Base-by-base conservation (phyloP, 768 basidiomycete species). In the Tephrocybe sp. region DNA sequence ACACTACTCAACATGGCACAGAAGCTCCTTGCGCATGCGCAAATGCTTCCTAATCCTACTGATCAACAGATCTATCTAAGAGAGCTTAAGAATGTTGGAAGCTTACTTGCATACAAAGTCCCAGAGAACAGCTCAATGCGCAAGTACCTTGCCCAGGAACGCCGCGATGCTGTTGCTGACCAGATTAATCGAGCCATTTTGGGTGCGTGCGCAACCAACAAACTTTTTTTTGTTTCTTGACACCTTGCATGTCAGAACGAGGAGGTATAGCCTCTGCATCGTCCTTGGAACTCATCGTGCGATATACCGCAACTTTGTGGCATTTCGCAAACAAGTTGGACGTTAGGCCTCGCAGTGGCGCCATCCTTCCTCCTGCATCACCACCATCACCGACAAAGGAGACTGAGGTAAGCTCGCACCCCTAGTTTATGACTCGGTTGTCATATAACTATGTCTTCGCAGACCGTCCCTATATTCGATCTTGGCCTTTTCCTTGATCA, bases 181-280 rank as follows among this genome's bases (percentile, higher is more conserved):
- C 89, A 94, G 68, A 84, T 98, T 36, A 89, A 95, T 57, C 76
- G 81, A 39, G 94, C 93, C 13, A 88, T 97, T 41, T 68, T 97
- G 11, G 72, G 94, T 94, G 59, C 64, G 90, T 76, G 19, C 35
- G 9, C 12, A 19, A 26, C 17, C 34, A 16, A 23, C n/a, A 19
- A 7, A 12, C 6, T 32, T 38, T 20, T 39, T 44, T 35, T 5
- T 23, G 44, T n/a, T 13, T 23, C 9, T 40, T 14, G 30, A 26
- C 14, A 13, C 36, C 32, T 7, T 19, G 31, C 5, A 22, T n/a
- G 49, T 20, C 42, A 89, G 87, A 80, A 60, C 71, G 77, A 40
- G 72, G 68, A 2, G 74, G 75, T 2, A 65, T 72, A 40, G 76
- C 80, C 14, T 64, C 80, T 0, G 71, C 84, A 20, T 87, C 89